Evolutionary conservation across 2,329 filamentous ascomycete genomes (phyloP).

Genomic region (Corniculantispora saksenae): DNA sequence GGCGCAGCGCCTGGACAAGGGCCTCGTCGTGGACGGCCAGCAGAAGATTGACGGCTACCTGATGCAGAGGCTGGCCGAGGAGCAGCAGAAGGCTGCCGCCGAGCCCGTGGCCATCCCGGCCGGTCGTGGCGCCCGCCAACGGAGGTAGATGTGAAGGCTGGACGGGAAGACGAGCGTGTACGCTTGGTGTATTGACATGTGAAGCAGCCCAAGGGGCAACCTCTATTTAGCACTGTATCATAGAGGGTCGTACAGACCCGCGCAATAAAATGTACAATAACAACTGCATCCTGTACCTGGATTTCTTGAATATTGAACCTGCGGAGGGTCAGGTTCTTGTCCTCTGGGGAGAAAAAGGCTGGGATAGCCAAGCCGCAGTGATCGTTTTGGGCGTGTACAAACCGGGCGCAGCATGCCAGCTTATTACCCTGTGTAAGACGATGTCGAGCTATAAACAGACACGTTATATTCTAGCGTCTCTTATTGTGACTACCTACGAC

Average conservation of each 20-base stretch:
- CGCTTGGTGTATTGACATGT: background rate
- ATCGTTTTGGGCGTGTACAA: too few species aligned
- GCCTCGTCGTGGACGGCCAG: constrained; percentile 60
- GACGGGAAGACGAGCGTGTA: background rate
- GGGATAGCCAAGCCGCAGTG: too few species aligned
- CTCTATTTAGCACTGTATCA: background rate
- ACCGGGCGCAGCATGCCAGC: too few species aligned
- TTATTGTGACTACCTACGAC: too few species aligned
- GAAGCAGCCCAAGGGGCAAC: background rate
- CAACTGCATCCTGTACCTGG: background rate
- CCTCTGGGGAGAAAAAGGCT: too few species aligned
- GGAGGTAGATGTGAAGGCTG: background rate
- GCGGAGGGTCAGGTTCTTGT: too few species aligned
- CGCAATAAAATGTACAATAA: background rate
- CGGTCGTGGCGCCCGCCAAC: background rate
- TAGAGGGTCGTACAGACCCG: background rate
- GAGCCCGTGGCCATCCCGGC: constrained; percentile 2
- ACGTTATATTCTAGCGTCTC: too few species aligned
- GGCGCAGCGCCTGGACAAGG: constrained; percentile 51
- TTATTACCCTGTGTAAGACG: too few species aligned
- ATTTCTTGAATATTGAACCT: too few species aligned
- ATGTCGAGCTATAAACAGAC: too few species aligned
- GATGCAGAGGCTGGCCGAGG: constrained; percentile 34
- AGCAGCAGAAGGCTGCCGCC: constrained; percentile 33
- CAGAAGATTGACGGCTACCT: constrained; percentile 45